A percentile compares a stretch with the other conserved stretches of the same genome.
Evolutionary conservation across 305 asterid genomes (phyloP).

Genomic region (Nicotiana rustica): DNA sequence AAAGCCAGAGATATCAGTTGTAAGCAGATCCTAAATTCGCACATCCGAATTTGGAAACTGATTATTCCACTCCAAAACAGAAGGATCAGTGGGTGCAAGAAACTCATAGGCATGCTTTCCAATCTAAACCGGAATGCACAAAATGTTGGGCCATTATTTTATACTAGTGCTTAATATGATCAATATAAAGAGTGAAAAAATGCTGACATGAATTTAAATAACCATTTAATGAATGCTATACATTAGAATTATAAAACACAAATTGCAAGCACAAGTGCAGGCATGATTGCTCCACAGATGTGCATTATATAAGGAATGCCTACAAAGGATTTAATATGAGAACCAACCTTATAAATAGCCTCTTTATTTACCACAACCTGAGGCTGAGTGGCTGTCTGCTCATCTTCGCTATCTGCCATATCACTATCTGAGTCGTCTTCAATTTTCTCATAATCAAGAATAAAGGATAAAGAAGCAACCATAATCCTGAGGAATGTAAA

Average conservation of each 20-base stretch:
- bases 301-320: not conserved
- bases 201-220: conserved; percentile 8
- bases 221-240: not conserved
- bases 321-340: conserved; percentile 34
- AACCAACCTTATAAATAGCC: conserved; percentile 85
- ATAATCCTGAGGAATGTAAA: conserved; percentile 72
- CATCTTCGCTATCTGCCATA: conserved; percentile 83
- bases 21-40: not conserved
- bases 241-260: conserved; percentile 8
- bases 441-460: conserved; percentile 90
- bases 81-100: not conserved
- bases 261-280: conserved; percentile 19
- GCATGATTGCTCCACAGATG: conserved; percentile 9
- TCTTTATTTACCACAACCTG: conserved; percentile 75
- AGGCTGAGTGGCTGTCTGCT: conserved; percentile 55
- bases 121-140: not conserved
- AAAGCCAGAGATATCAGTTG: conserved; percentile 1
- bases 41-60: conserved; percentile 1
- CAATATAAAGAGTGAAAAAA: not conserved
- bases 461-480: conserved; percentile 88
- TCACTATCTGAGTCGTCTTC: conserved; percentile 74
- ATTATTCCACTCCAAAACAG: conserved; percentile 12
- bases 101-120: conserved; percentile 21
- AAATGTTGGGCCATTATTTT: conserved; percentile 5
- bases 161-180: not conserved